Evolutionary conservation across 208 protist genomes (phyloP).

Genomic region (Lotmaria passim): DNA sequence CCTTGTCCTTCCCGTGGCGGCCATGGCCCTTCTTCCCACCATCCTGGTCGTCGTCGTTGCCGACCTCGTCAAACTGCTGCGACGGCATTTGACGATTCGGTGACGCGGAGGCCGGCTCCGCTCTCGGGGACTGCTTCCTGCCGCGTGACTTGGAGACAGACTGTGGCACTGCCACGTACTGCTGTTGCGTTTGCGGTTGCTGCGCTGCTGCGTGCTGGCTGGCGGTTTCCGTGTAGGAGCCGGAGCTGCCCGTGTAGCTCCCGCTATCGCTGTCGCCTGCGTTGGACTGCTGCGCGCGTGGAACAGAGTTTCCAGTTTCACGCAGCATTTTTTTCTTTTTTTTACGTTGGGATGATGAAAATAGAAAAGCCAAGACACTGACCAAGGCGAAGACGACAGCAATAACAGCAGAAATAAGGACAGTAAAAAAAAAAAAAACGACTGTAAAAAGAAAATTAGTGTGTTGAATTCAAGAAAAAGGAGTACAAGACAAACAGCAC

Average conservation of each 20-base stretch:
- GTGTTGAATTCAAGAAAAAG: too few relatives aligned
- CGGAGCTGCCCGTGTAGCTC: slow-evolving; percentile 34
- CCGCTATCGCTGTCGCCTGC: slow-evolving; percentile 19
- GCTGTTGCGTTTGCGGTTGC: slow-evolving; percentile 21
- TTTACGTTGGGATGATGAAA: too few relatives aligned
- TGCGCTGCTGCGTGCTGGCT: slow-evolving; percentile 9
- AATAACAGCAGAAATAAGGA: not conserved
- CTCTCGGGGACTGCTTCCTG: not conserved
- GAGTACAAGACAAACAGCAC: too few relatives aligned
- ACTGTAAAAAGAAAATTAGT: too few relatives aligned
- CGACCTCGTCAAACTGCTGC: not conserved
- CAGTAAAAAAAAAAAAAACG: too few relatives aligned
- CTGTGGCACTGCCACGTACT: not conserved
- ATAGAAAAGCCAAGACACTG: not conserved
- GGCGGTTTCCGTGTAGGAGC: slow-evolving; percentile 17
- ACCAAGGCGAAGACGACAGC: not conserved
- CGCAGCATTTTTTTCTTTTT: slow-evolving; percentile 12
- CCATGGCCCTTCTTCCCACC: slow-evolving; percentile 14
- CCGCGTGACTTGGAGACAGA: slow-evolving; percentile 6
- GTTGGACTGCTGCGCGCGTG: slow-evolving; percentile 9
- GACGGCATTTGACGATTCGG: not conserved
- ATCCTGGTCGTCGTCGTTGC: not conserved
- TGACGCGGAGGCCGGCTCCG: not conserved
- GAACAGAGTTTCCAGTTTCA: slow-evolving; percentile 20
- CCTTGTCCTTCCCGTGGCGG: slow-evolving; percentile 13